Base-by-base conservation (phyloP, 257 asterid species). In the Solanum lycopersicoides region DNA sequence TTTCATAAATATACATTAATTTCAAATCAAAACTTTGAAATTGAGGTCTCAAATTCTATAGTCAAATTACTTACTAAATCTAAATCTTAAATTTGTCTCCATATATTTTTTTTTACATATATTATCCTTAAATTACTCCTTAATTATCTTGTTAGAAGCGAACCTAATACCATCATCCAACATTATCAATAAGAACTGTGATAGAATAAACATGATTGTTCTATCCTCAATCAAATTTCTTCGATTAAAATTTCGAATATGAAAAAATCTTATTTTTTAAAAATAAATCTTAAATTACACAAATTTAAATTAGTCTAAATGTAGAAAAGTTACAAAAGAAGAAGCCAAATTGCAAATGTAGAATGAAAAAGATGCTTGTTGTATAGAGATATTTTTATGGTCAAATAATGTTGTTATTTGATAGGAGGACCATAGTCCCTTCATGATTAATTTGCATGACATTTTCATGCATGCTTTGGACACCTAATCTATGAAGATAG, bases 381-480 rank as follows among this genome's bases (percentile, higher is more conserved):
- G 4, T 5, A 68, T 47, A 68, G 8, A 16, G 69, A 80, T 13
- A 28, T 15, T 47, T 80, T 30, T 28, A 5, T 80, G 44, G 44
- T 47, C 68, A 80, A 80, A 80, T 47, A 80, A 80, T 28, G 84
- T 47, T 16, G 42, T 47, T 47, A 30, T 30, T 5, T 18, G 65
- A 28, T 80, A 9, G 85, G 12, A 80, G 68, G 30, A 28, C 15
- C 41, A 18, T 7, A 50, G 23, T 77, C 15, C 84, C 84, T 77
- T 44, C 63, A 86, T 86, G 88, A 74, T 56, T 53, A 65, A 73
- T 73, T 18, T 73, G 42, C 88, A 23, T 87, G 89, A 66, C 86
- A 83, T 12, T 83, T 77, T 84, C 86, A 42, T 84, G 89, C 88
- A 88, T 84, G 88, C 85, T 84, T 88, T 75, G 88, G 59, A 7